Percentiles rank a stretch among this genome's conserved stretches.
Conservation (phyloP, 2,329 filamentous ascomycete species). For the Aotearoamyces nothofagi region DNA sequence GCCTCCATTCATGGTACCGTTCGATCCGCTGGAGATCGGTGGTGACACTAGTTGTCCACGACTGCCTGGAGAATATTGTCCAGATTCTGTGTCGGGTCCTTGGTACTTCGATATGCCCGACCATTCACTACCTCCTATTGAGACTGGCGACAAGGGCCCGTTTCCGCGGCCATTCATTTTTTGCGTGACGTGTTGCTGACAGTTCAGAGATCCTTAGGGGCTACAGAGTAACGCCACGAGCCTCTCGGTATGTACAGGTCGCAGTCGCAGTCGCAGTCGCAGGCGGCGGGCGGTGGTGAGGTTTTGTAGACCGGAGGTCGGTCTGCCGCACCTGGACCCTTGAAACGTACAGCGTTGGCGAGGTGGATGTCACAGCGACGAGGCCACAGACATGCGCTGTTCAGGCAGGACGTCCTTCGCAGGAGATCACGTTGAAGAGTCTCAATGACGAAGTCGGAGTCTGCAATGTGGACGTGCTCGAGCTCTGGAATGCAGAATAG, state of each 20-base stretch:
- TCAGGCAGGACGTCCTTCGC: too few relatives aligned
- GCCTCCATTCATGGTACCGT: slow-evolving; percentile 45
- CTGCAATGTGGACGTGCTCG: too few relatives aligned
- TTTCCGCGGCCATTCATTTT: slow-evolving; percentile 55
- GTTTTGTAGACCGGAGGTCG: not conserved
- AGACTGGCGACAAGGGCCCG: slow-evolving; percentile 69
- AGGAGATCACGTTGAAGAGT: too few relatives aligned
- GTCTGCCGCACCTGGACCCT: not conserved
- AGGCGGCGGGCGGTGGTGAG: slow-evolving; percentile 4
- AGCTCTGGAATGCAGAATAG: too few relatives aligned
- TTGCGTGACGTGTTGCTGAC: slow-evolving; percentile 16
- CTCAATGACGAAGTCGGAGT: too few relatives aligned
- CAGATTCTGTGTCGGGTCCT: slow-evolving; percentile 28
- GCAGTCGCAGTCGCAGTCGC: not conserved
- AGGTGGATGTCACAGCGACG: slow-evolving; percentile 13
- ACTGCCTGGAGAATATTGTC: slow-evolving; percentile 32
- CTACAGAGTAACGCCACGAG: not conserved
- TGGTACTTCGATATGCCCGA: slow-evolving; percentile 56
- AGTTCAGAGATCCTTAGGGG: too few relatives aligned
- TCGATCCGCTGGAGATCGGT: slow-evolving; percentile 49
- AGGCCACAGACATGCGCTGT: too few relatives aligned
- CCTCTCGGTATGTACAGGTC: not conserved
- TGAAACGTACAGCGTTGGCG: slow-evolving; percentile 10
- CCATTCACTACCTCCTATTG: slow-evolving; percentile 72
- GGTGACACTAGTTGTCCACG: slow-evolving; percentile 51